These are phyloP conservation scores for Hypoxylon sp. DNA, from an alignment of 2,329 filamentous ascomycete genomes.

Conservation along the genomic window DNA sequence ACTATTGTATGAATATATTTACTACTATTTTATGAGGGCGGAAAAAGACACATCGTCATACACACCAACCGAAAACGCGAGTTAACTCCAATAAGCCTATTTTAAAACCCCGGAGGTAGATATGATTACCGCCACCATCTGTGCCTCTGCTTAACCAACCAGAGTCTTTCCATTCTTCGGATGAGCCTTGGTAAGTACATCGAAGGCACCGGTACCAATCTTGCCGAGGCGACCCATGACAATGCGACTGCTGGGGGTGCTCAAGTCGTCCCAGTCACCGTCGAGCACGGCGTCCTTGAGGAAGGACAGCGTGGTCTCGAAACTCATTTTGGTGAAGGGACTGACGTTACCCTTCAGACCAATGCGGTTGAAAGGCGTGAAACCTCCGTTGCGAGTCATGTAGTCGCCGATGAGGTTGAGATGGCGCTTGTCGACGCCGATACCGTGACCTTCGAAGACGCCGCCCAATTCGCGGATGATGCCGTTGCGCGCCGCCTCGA, in stretches of 20 bases:
- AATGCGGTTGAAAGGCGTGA: slow-evolving; percentile 91
- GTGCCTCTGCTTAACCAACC: slow-evolving; percentile 26
- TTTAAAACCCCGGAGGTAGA: too few species aligned
- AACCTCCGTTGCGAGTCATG: slow-evolving; percentile 94
- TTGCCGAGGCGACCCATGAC: slow-evolving; percentile 85
- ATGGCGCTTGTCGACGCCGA: slow-evolving; percentile 90
- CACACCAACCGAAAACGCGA: slow-evolving; percentile 4
- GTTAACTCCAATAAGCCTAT: slow-evolving; percentile 17
- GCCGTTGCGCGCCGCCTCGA: slow-evolving; percentile 87
- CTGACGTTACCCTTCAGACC: slow-evolving; percentile 85
- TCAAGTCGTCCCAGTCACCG: slow-evolving; percentile 88
- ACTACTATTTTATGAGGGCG: slow-evolving; percentile 4
- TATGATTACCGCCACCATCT: neutral
- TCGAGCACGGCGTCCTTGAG: slow-evolving; percentile 91
- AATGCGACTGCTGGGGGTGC: slow-evolving; percentile 84
- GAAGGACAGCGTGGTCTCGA: slow-evolving; percentile 95
- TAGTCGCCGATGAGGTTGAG: slow-evolving; percentile 95
- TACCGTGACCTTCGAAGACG: slow-evolving; percentile 91
- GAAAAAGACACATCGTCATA: slow-evolving; percentile 1
- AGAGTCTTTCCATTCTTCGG: slow-evolving; percentile 57
- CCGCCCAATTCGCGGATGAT: slow-evolving; percentile 86
- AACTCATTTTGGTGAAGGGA: slow-evolving; percentile 98
- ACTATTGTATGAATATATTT: too few species aligned
- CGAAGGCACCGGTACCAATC: slow-evolving; percentile 90
- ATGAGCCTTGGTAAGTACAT: slow-evolving; percentile 75